Evolutionary conservation across 306 rosid genomes (phyloP).

Genomic region (Vigna unguiculata): DNA sequence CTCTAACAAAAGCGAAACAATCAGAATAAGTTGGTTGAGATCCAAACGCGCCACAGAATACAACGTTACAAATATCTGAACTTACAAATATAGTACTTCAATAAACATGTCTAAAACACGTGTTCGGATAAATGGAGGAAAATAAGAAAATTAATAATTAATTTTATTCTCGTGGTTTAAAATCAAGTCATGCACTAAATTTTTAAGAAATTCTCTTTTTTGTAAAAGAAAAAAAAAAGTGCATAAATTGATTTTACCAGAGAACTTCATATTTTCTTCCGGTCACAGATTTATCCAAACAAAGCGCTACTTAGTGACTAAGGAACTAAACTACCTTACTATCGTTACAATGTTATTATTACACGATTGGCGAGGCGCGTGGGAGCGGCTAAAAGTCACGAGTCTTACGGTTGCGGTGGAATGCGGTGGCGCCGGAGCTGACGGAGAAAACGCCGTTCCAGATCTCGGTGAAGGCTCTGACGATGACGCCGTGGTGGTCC

Average conservation of each 20-base stretch:
- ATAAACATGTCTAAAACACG: not conserved
- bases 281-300: not conserved
- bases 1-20: not conserved
- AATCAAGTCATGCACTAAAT: not conserved
- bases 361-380: conserved; percentile 17
- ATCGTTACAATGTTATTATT: not conserved
- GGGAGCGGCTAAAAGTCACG: conserved; percentile 52
- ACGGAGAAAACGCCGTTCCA: conserved; percentile 87
- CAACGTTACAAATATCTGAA: not conserved
- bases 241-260: conserved; percentile 3
- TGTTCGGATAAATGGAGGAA: not conserved
- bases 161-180: not conserved
- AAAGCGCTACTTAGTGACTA: too few species aligned
- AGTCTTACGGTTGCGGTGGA: conserved; percentile 51
- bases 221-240: not conserved
- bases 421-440: conserved; percentile 19
- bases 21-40: not conserved
- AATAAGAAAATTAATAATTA: not conserved
- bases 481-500: conserved; percentile 73
- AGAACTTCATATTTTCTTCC: not conserved
- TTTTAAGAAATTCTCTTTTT: not conserved
- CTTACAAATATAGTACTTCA: not conserved
- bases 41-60: not conserved
- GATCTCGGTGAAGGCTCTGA: conserved; percentile 88
- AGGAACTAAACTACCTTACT: not conserved